Conservation (phyloP, 495 filamentous ascomycete genomes). For the Trichodelitschia bisporula region DNA sequence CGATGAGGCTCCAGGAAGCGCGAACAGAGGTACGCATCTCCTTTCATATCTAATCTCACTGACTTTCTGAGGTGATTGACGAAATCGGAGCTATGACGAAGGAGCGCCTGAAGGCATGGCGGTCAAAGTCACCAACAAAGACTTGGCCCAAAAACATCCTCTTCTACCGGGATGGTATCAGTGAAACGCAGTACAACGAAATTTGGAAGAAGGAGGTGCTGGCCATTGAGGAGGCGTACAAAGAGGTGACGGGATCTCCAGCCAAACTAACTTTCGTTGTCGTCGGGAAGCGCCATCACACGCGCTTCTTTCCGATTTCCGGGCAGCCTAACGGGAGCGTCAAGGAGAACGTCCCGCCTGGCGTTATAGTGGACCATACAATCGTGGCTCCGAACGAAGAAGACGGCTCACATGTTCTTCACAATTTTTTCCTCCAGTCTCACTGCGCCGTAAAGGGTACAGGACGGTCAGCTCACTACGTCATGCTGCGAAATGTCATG, state of each 20-base stretch:
- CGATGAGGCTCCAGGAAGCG: constrained; percentile 3
- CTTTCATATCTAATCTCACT: not conserved
- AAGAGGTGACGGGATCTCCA: not conserved
- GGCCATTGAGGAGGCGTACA: not conserved
- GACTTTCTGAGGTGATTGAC: constrained; percentile 1
- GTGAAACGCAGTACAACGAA: constrained; percentile 3
- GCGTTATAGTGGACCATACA: constrained; percentile 5
- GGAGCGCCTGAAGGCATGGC: constrained; percentile 3
- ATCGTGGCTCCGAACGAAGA: constrained; percentile 5
- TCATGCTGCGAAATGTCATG: constrained; percentile 6
- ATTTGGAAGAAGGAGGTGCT: constrained; percentile 1
- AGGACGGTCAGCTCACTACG: constrained; percentile 8
- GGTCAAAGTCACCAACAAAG: not conserved
- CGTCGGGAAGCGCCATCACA: constrained; percentile 10
- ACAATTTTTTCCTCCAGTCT: constrained; percentile 12
- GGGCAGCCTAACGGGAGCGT: not conserved
- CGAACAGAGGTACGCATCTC: constrained; percentile 4
- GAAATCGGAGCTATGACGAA: constrained; percentile 3
- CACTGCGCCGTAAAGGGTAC: constrained; percentile 8
- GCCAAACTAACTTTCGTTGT: constrained; percentile 12
- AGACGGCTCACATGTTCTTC: too few relatives aligned
- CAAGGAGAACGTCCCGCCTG: constrained; percentile 4
- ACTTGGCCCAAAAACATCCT: constrained; percentile 1
- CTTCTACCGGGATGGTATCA: constrained; percentile 5
- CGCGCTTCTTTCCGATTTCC: constrained; percentile 6